Base-by-base conservation (phyloP, 2,329 filamentous ascomycete species). In the Penicillium capsulatum region DNA sequence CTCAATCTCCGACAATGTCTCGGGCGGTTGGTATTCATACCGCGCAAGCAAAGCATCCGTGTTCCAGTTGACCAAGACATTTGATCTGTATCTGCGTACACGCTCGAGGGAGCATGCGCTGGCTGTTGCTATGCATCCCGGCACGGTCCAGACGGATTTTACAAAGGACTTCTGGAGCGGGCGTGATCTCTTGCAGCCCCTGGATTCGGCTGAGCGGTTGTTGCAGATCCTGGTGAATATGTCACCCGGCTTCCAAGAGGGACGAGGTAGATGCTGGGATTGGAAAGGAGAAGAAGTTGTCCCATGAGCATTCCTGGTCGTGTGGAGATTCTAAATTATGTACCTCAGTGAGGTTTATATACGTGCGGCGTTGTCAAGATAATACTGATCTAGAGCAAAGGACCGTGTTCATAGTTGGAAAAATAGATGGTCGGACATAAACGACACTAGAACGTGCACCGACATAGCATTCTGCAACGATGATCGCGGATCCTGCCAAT, bases 1-100 rank as follows among this genome's bases (percentile, higher is more conserved):
- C 7, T 83, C 77, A 20, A 83, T 84, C 15, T 69, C 75, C 1
- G 85, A 91, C 53, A 91, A 94, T 55, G 59, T 66, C 2, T 70
- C 81, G 0, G 87, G 86, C 2, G 87, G 87, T 0, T 92, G 86
- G 87, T 94, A 88, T 62, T 80, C 75, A 40, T 92, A 92, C 63
- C 80, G 87, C 10, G 78, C 83, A 6, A 83, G 78, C 37, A 94
- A 92, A 64, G 79, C 85, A 0, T 85, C 75, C 2, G 79, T 91
- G 3, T 87, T 82, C 48, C 82, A 82, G 55, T 42, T 88, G 9
- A 78, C 79, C 6, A 85, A 81, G 65, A 83, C 77, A 5, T 80
- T 88, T 45, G 86, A 92, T 59, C 72, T 84, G 17, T 76, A 81
- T 56, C 65, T 92, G 20, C 64, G 64, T 24, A 69, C 73, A 3